Conservation (phyloP, 2,329 filamentous ascomycete genomes). For the Fusarium buharicum region DNA sequence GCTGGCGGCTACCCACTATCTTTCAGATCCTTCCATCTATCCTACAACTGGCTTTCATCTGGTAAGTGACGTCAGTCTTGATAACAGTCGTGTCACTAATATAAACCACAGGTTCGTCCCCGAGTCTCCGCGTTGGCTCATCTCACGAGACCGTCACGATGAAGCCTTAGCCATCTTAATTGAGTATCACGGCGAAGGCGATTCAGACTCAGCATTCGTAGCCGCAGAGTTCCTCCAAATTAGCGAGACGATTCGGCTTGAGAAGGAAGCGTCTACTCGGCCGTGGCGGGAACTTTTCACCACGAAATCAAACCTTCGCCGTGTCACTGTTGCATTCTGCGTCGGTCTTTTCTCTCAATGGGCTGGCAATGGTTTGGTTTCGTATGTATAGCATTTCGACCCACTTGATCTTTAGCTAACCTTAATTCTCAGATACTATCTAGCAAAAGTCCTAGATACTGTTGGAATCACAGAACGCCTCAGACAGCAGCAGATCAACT, state of each 20-base stretch:
- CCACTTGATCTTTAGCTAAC: too few species aligned
- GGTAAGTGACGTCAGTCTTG: not conserved
- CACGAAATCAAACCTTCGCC: conserved; percentile 44
- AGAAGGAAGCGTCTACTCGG: conserved; percentile 28
- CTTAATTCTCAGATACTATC: conserved; percentile 7
- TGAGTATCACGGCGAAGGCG: conserved; percentile 34
- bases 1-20: conserved; percentile 60
- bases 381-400: not conserved
- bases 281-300: conserved; percentile 39
- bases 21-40: conserved; percentile 53
- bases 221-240: conserved; percentile 34
- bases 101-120: conserved; percentile 21
- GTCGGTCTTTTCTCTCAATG: conserved; percentile 32
- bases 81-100: too few species aligned
- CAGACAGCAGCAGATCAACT: conserved; percentile 45
- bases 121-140: conserved; percentile 37
- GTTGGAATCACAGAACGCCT: conserved; percentile 47
- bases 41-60: conserved; percentile 19
- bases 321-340: conserved; percentile 42
- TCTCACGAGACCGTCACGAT: conserved; percentile 37
- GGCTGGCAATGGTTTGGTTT: conserved; percentile 29
- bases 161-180: conserved; percentile 30
- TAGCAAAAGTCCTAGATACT: conserved; percentile 21
- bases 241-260: conserved; percentile 27
- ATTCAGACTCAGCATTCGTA: conserved; percentile 22